Base-by-base conservation (phyloP, 2,329 filamentous ascomycete genomes). In the Sporothrix dimorphospora region DNA sequence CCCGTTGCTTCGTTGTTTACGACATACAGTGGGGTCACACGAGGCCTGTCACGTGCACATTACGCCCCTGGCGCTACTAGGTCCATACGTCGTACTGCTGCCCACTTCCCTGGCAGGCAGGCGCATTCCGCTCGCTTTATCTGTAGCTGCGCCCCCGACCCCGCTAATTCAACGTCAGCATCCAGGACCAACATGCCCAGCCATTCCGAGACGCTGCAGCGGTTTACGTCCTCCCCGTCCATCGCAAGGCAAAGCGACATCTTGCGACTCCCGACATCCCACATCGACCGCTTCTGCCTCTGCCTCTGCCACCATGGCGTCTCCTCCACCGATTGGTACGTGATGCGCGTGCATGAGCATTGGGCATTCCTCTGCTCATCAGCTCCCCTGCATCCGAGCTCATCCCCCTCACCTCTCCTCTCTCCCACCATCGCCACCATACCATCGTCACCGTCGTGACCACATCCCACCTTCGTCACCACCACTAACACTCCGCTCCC, bases 261-360 rank as follows among this genome's bases (percentile, higher is more conserved):
- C 47, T 8, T 49, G 47, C 34, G 59, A 45, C 38, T 38, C 45
- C 65, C 57, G 69, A 70, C 69, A 27, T 21, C 30, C 6, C 47
- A 4, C 57, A 49, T 45, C 69, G 4, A 24, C 34, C 27, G n/a
- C 27, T 19, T 9, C 51, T n/a, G 16, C 59, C 2, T 34, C 42
- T 16, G 24, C 27, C 19, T 63, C 68, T 57, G 42, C 47, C 40
- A 80, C 72, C 12, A 88, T 88, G 86, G 83, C 86, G 73, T 81
- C 81, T 76, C 82, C 82, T 75, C 83, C 85, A 76, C 86, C 86
- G 77, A 88, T 88, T 81, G 85, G 85, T 87, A 82, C 78, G 83
- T 24, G n/a, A 21, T 49, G 65, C 51, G 38, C 71, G 30, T 5
- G 45, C 69, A 65, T 34, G 66, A 21, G 42, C 65, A 47, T 49